Percentiles rank a stretch among this genome's conserved stretches.
Evolutionary conservation across 2,329 filamentous ascomycete species (phyloP).

Genomic region (Aspergillus sojae): DNA sequence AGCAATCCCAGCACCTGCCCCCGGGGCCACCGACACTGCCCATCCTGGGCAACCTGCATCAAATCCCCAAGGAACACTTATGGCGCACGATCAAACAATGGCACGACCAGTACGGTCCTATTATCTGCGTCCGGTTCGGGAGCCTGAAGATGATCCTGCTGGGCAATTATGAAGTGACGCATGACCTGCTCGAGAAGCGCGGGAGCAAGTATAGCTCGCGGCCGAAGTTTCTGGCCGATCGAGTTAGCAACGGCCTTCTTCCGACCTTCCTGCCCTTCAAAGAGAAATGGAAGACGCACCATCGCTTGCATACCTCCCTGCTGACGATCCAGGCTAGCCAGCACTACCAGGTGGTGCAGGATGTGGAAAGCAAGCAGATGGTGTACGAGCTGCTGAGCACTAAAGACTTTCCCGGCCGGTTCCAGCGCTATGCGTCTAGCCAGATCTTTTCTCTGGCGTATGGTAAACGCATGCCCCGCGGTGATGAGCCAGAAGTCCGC

Average conservation of each 20-base stretch:
- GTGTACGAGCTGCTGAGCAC: constrained; percentile 20
- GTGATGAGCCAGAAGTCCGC: constrained; percentile 8
- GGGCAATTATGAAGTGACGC: constrained; percentile 8
- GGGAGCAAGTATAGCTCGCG: constrained; percentile 19
- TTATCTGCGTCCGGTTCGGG: neutral
- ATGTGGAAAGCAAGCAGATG: constrained; percentile 18
- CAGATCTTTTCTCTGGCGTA: constrained; percentile 20
- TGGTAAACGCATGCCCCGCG: constrained; percentile 17
- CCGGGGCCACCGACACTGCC: neutral
- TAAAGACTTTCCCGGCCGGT: constrained; percentile 12
- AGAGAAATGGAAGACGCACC: constrained; percentile 16
- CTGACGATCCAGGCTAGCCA: constrained; percentile 8
- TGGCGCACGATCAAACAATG: neutral
- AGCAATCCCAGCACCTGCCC: neutral
- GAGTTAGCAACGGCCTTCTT: constrained; percentile 8
- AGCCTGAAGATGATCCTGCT: constrained; percentile 6
- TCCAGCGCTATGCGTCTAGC: constrained; percentile 18
- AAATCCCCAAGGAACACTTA: neutral
- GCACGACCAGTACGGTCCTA: neutral
- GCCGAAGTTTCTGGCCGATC: constrained; percentile 10
- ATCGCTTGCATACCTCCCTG: constrained; percentile 14
- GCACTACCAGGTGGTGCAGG: constrained; percentile 18
- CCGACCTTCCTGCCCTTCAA: constrained; percentile 17
- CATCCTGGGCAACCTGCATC: neutral
- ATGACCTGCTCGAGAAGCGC: constrained; percentile 15